Conservation (phyloP, 305 asterid species). For the Petunia hybrid region DNA sequence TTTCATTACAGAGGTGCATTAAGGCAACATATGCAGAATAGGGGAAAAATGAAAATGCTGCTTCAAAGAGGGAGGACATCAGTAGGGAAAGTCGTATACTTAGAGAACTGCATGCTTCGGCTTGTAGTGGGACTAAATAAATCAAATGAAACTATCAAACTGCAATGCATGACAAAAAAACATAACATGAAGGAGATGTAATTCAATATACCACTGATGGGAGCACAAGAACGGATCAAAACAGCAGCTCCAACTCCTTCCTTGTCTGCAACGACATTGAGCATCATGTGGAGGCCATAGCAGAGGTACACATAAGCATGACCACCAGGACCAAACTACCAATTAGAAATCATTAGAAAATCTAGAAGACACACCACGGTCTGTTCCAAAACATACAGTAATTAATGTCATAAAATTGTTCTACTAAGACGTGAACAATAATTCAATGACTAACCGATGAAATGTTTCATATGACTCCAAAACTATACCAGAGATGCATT, state of each 20-base stretch:
- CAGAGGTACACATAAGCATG: slow-evolving; percentile 94
- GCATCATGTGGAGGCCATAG: slow-evolving; percentile 91
- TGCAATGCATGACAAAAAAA: background rate
- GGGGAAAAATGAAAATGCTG: background rate
- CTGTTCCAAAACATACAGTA: background rate
- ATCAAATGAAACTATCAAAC: background rate
- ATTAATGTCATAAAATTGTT: background rate
- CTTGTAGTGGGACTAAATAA: background rate
- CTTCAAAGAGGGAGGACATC: background rate
- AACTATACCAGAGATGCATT: background rate
- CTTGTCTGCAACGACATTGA: slow-evolving; percentile 93
- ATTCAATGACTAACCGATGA: background rate
- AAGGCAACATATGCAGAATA: background rate
- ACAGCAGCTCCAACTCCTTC: slow-evolving; percentile 92
- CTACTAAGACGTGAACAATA: background rate
- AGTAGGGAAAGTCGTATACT: background rate
- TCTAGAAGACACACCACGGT: background rate
- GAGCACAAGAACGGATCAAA: slow-evolving; percentile 90
- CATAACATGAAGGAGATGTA: background rate
- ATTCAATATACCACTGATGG: slow-evolving; percentile 64
- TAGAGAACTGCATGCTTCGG: background rate
- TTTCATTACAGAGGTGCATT: background rate
- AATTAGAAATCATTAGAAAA: background rate
- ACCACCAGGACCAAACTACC: slow-evolving; percentile 93
- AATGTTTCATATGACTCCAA: slow-evolving; percentile 14